A percentile compares a stretch with the other conserved stretches of the same genome.
These are phyloP conservation scores for Lasiodiplodia sp. DNA, from an alignment of 2,329 filamentous ascomycete genomes.

Conservation along the genomic window DNA sequence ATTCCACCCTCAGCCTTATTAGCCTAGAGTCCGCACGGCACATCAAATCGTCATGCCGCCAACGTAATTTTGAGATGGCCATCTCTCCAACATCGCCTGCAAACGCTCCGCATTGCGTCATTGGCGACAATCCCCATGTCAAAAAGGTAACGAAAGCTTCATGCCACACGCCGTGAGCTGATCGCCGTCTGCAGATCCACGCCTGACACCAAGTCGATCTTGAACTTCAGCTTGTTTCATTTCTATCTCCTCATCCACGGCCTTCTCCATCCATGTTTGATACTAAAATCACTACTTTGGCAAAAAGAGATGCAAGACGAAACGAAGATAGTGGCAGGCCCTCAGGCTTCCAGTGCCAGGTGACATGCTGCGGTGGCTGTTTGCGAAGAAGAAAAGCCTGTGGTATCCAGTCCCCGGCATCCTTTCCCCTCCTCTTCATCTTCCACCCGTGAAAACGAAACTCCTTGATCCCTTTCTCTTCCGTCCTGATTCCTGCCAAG, in stretches of 20 bases:
- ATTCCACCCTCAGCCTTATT: too few relatives aligned
- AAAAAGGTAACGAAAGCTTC: neutral
- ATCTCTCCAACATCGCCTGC: neutral
- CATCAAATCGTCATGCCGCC: too few relatives aligned
- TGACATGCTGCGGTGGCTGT: slow-evolving; percentile 18
- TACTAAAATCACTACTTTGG: slow-evolving; percentile 28
- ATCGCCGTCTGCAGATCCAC: neutral
- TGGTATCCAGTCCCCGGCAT: slow-evolving; percentile 27
- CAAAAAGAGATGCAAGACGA: slow-evolving; percentile 22
- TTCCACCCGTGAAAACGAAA: slow-evolving; percentile 19
- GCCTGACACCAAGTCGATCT: neutral
- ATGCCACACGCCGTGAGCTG: neutral
- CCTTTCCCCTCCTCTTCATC: slow-evolving; percentile 20
- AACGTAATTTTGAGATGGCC: too few relatives aligned
- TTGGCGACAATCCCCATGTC: neutral
- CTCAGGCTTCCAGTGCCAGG: slow-evolving; percentile 4
- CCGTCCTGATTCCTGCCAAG: slow-evolving; percentile 14
- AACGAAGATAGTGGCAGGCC: slow-evolving; percentile 19
- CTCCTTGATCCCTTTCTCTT: slow-evolving; percentile 15
- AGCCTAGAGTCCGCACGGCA: too few relatives aligned
- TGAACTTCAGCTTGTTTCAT: slow-evolving; percentile 29
- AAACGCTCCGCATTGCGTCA: neutral
- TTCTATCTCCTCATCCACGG: slow-evolving; percentile 17
- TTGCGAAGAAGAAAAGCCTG: slow-evolving; percentile 9
- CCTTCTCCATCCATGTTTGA: slow-evolving; percentile 4